These are phyloP conservation scores for Sporothrix inflata DNA, from an alignment of 2,329 filamentous ascomycete species.

Conservation along the genomic window DNA sequence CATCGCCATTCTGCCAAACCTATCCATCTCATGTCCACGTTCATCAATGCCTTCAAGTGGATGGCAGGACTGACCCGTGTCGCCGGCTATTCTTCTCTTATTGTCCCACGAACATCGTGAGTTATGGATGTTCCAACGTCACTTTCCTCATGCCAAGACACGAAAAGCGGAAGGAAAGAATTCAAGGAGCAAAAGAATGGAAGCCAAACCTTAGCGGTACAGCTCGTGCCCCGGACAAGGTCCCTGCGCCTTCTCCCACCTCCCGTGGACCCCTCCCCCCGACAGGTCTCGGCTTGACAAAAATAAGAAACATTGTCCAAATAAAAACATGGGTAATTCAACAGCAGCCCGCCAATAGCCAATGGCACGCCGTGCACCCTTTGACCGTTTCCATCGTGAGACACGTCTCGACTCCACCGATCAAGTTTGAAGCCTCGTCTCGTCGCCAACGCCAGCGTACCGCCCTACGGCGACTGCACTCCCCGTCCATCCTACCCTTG, in stretches of 20 bases:
- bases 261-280: background rate
- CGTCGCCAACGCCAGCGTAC: slow-evolving; percentile 22
- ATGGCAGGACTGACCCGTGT: background rate
- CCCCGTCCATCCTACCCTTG: background rate
- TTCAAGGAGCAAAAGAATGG: background rate
- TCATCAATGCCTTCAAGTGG: background rate
- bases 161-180: background rate
- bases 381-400: slow-evolving; percentile 30
- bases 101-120: slow-evolving; percentile 1
- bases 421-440: slow-evolving; percentile 30
- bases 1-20: background rate
- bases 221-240: slow-evolving; percentile 24
- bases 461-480: background rate
- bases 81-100: background rate
- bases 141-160: background rate
- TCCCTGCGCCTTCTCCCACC: background rate
- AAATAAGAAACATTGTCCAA: slow-evolving; percentile 20
- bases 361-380: slow-evolving; percentile 24
- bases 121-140: background rate
- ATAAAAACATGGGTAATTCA: background rate
- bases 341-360: slow-evolving; percentile 9
- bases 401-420: slow-evolving; percentile 32
- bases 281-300: slow-evolving; percentile 20
- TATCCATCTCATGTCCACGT: slow-evolving; percentile 4
- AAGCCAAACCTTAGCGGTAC: slow-evolving; percentile 2